phyloP scores from a whole-genome alignment of 2,329 filamentous ascomycete genomes.

The Phaeoacremonium minimum region DNA sequence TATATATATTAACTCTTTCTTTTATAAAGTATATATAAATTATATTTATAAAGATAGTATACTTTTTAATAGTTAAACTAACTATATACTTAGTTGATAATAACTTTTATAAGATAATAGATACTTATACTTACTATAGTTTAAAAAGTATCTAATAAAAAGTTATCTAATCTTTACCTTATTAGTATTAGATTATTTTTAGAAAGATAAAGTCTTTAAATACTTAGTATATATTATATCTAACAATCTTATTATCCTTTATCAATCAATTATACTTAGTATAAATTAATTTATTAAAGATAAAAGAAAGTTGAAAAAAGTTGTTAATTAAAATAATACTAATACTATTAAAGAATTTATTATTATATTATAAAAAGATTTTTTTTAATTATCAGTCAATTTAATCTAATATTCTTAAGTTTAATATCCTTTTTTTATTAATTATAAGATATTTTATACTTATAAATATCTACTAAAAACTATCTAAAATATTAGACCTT shows the following conservation, averaged over 20 bases:
- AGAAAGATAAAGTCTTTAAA: background rate
- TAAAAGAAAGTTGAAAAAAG: background rate
- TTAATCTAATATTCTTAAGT: background rate
- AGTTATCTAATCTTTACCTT: background rate
- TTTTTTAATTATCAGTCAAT: background rate
- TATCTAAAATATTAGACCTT: background rate
- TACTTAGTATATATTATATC: background rate
- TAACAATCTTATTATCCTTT: background rate
- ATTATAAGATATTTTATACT: background rate
- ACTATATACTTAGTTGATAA: background rate
- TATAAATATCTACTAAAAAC: background rate
- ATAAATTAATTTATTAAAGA: background rate
- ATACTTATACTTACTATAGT: background rate
- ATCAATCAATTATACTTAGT: too few species aligned
- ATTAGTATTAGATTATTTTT: background rate
- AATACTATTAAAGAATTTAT: background rate
- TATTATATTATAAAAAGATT: background rate
- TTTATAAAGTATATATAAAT: background rate
- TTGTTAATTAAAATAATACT: background rate
- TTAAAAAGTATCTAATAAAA: background rate
- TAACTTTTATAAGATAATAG: background rate
- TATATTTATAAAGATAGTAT: background rate
- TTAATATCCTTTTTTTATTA: background rate
- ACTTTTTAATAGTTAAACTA: background rate
- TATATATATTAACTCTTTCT: background rate